A percentile compares a stretch with the other conserved stretches of the same genome.
phyloP scores from a whole-genome alignment of 306 rosid species.

The Casuarina glauca region DNA sequence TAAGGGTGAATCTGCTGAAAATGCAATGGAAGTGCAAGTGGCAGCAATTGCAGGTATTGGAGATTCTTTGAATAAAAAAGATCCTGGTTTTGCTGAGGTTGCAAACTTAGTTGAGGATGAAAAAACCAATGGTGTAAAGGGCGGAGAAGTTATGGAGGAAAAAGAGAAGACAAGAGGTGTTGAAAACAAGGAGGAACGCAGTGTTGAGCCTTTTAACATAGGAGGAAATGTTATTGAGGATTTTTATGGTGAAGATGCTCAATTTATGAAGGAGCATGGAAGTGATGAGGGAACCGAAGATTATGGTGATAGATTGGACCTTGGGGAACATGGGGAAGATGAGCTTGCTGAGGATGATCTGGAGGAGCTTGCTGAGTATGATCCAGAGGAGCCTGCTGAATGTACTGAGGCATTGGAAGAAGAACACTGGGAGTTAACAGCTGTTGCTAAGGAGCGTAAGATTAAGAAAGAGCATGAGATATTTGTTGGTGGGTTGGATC shows the following conservation, averaged over 20 bases:
- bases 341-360: slow-evolving; percentile 48
- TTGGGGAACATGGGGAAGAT: slow-evolving; percentile 49
- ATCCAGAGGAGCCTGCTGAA: slow-evolving; percentile 47
- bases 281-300: slow-evolving; percentile 33
- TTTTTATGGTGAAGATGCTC: slow-evolving; percentile 33
- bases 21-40: neutral
- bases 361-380: slow-evolving; percentile 27
- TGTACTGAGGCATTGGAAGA: slow-evolving; percentile 45
- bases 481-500: slow-evolving; percentile 81
- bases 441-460: slow-evolving; percentile 55
- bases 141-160: slow-evolving; percentile 29
- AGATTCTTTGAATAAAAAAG: slow-evolving; percentile 25
- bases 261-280: slow-evolving; percentile 26
- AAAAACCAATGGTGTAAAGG: slow-evolving; percentile 25
- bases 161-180: slow-evolving; percentile 31
- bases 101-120: slow-evolving; percentile 30
- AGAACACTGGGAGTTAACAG: slow-evolving; percentile 51
- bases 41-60: slow-evolving; percentile 32
- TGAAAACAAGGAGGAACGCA: slow-evolving; percentile 31
- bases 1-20: no score
- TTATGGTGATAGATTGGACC: slow-evolving; percentile 45
- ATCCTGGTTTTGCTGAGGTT: slow-evolving; percentile 26
- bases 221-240: slow-evolving; percentile 30
- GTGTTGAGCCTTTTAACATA: slow-evolving; percentile 11
- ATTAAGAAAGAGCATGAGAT: slow-evolving; percentile 69